These are phyloP conservation scores for Mrakiaceae sp. DNA, from an alignment of 1,284 basidiomycete genomes.

Conservation along the genomic window DNA sequence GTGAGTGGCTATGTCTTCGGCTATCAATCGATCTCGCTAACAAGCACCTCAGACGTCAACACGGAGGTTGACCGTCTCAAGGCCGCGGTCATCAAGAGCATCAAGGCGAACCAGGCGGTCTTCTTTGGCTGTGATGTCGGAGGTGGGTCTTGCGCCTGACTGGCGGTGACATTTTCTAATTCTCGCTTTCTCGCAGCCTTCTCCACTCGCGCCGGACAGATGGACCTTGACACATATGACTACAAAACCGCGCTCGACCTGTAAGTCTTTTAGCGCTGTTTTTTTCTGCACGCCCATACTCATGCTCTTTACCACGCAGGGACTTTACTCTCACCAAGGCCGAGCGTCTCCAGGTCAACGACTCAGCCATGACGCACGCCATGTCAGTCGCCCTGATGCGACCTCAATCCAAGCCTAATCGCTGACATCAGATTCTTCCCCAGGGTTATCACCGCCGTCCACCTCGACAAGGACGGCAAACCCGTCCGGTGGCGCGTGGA, in stretches of 20 bases:
- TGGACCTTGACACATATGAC: conserved; percentile 75
- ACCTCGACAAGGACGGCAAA: conserved; percentile 61
- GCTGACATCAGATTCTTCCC: too few relatives aligned
- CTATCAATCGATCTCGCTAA: not conserved
- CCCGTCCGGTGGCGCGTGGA: conserved; percentile 86
- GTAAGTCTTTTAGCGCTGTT: not conserved
- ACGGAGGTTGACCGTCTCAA: conserved; percentile 71
- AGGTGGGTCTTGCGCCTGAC: not conserved
- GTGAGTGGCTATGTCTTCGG: conserved; percentile 41
- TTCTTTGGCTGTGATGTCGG: conserved; percentile 78
- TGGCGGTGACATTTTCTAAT: conserved; percentile 20
- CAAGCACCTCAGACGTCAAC: conserved; percentile 55
- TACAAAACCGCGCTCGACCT: conserved; percentile 63
- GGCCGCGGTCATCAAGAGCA: conserved; percentile 62
- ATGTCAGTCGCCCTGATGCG: conserved; percentile 28
- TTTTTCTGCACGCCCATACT: too few relatives aligned
- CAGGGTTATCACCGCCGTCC: conserved; percentile 78
- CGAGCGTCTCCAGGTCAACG: conserved; percentile 65
- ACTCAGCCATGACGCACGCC: conserved; percentile 43
- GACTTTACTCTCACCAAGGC: conserved; percentile 60
- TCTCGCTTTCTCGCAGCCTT: conserved; percentile 39
- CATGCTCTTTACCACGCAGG: too few relatives aligned
- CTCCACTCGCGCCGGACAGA: conserved; percentile 62
- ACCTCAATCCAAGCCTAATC: too few relatives aligned
- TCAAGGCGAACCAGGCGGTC: conserved; percentile 81